These are phyloP conservation scores for Stephania yunnanensis DNA, from an alignment of 164 flowering plant genomes.

Conservation along the genomic window DNA sequence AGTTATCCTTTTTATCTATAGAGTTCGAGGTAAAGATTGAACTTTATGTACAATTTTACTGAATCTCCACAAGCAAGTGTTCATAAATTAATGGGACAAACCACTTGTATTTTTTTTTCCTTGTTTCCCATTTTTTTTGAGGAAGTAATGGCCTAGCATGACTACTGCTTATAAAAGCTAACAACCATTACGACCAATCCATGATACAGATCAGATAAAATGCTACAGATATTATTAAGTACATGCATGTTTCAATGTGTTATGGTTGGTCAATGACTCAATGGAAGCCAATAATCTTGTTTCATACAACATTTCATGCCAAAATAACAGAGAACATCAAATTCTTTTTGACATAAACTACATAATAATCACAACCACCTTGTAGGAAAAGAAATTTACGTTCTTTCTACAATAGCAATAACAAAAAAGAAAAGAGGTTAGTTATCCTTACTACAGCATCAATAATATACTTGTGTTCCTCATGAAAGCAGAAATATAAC, in stretches of 20 bases:
- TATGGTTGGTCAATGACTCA: slow-evolving; percentile 1
- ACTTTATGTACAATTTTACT: too few species aligned
- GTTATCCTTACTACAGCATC: not conserved
- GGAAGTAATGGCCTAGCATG: too few species aligned
- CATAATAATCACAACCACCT: not conserved
- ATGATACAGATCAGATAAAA: not conserved
- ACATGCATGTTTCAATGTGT: not conserved
- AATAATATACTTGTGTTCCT: not conserved
- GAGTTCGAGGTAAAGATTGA: too few species aligned
- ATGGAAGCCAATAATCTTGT: not conserved
- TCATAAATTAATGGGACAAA: too few species aligned
- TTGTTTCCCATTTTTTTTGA: too few species aligned
- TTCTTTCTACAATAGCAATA: not conserved
- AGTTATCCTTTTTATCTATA: too few species aligned
- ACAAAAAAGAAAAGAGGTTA: not conserved
- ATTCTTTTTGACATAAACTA: too few species aligned
- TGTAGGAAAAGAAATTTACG: too few species aligned
- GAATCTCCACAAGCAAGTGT: too few species aligned
- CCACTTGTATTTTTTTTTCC: too few species aligned
- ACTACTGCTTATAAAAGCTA: not conserved
- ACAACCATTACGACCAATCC: not conserved
- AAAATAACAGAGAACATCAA: not conserved
- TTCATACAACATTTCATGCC: not conserved
- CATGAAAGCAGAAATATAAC: not conserved
- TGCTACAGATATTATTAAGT: not conserved